phyloP scores from a whole-genome alignment of 2,329 filamentous ascomycete species.

The Fusarium newnesense region DNA sequence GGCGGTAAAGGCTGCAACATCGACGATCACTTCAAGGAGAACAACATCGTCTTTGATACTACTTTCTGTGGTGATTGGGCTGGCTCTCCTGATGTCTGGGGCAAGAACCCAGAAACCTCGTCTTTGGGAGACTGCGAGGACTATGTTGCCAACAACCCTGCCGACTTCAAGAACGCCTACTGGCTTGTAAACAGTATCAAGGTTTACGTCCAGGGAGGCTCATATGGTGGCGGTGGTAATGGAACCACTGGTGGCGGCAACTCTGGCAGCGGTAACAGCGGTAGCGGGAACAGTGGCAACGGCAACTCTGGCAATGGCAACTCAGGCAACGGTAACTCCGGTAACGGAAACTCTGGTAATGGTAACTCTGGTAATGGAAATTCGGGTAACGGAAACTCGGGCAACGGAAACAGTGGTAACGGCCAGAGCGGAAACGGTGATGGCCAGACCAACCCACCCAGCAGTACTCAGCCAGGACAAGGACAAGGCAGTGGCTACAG shows the following conservation, averaged over 20 bases:
- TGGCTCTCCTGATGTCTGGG: constrained; percentile 69
- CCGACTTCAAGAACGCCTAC: constrained; percentile 76
- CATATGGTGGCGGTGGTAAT: background rate
- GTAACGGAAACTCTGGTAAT: background rate
- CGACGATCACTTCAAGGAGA: constrained; percentile 72
- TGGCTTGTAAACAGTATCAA: constrained; percentile 80
- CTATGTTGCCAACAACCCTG: constrained; percentile 77
- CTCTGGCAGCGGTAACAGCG: background rate
- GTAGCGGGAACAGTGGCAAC: background rate
- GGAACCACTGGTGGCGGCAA: constrained; percentile 7
- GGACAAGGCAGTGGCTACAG: background rate
- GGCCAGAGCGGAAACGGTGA: constrained; percentile 10
- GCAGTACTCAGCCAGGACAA: background rate
- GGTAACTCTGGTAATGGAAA: background rate
- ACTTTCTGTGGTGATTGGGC: constrained; percentile 93
- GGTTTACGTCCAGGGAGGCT: constrained; percentile 59
- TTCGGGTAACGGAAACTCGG: constrained; percentile 1
- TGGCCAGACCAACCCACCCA: background rate
- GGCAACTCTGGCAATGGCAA: background rate
- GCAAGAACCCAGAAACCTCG: constrained; percentile 64
- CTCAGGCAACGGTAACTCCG: background rate
- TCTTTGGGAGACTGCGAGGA: constrained; percentile 74
- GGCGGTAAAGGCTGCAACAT: constrained; percentile 77
- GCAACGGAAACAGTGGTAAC: constrained; percentile 7
- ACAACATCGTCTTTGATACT: constrained; percentile 84